These are phyloP conservation scores for Kwoniella bestiolae DNA, from an alignment of 768 basidiomycete genomes.

Conservation along the genomic window DNA sequence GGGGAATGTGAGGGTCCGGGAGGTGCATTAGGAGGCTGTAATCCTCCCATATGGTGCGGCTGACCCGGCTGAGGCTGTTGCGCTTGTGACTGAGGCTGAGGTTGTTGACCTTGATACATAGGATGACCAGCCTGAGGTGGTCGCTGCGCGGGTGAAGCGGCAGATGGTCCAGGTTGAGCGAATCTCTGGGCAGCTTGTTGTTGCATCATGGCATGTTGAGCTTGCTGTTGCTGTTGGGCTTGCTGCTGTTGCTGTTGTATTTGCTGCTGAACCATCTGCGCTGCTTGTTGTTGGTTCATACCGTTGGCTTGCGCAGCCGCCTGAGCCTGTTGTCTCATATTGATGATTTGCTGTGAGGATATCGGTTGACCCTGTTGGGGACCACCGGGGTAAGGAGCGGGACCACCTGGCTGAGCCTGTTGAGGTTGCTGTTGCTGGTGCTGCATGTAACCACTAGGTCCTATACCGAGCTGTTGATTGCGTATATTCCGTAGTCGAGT, in stretches of 20 bases:
- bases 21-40: slow-evolving; percentile 37
- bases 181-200: slow-evolving; percentile 37
- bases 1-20: slow-evolving; percentile 48
- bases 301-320: slow-evolving; percentile 40
- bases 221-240: slow-evolving; percentile 32
- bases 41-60: slow-evolving; percentile 20
- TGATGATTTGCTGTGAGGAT: slow-evolving; percentile 26
- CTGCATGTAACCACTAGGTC: slow-evolving; percentile 21
- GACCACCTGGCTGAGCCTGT: slow-evolving; percentile 11
- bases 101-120: slow-evolving; percentile 36
- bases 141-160: slow-evolving; percentile 29
- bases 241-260: slow-evolving; percentile 45
- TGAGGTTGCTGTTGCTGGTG: slow-evolving; percentile 25
- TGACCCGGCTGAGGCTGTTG: slow-evolving; percentile 11
- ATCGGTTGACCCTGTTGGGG: slow-evolving; percentile 27
- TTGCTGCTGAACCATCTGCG: slow-evolving; percentile 36
- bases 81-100: slow-evolving; percentile 4
- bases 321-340: slow-evolving; percentile 35
- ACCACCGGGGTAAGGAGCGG: slow-evolving; percentile 18
- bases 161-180: slow-evolving; percentile 34
- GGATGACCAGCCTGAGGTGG: slow-evolving; percentile 38
- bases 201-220: slow-evolving; percentile 31
- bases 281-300: slow-evolving; percentile 32
- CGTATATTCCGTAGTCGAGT: slow-evolving; percentile 39
- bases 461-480: slow-evolving; percentile 28